These are phyloP conservation scores for Aspergillus fructus DNA, from an alignment of 2,329 filamentous ascomycete species.

Conservation along the genomic window DNA sequence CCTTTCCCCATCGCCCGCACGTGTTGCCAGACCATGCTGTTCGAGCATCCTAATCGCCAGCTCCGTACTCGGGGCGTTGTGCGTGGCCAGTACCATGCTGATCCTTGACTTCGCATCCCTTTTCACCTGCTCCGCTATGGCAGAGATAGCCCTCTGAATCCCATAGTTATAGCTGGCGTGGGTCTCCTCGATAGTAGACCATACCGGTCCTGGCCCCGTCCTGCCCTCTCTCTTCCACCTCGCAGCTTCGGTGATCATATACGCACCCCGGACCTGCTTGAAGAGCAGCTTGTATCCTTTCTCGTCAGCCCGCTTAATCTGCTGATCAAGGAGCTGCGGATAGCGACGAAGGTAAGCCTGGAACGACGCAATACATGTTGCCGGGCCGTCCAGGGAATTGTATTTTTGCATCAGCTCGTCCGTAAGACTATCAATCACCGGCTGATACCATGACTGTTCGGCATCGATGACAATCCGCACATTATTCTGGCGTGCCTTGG, in stretches of 20 bases:
- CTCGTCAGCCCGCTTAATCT: conserved; percentile 2
- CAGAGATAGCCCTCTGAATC: background rate
- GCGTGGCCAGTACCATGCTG: conserved; percentile 1
- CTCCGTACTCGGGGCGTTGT: background rate
- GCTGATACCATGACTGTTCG: conserved; percentile 11
- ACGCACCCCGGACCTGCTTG: conserved; percentile 4
- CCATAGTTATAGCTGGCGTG: conserved; percentile 10
- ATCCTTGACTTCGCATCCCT: background rate
- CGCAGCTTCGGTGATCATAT: background rate
- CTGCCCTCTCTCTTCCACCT: conserved; percentile 3
- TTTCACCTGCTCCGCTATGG: background rate
- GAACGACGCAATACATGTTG: conserved; percentile 5
- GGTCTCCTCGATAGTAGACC: background rate
- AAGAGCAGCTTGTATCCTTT: conserved; percentile 7
- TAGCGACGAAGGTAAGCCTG: conserved; percentile 9
- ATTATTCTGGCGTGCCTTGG: background rate
- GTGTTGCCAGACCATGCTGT: background rate
- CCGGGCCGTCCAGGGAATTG: conserved; percentile 1
- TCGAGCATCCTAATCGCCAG: background rate
- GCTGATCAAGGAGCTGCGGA: conserved; percentile 6
- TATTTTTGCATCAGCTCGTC: conserved; percentile 14
- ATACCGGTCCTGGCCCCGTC: background rate
- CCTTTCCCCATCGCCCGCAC: background rate
- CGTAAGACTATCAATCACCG: conserved; percentile 9
- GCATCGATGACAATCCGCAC: conserved; percentile 6